Base-by-base conservation (phyloP, 345 rosid species). In the Psidium guajava region DNA sequence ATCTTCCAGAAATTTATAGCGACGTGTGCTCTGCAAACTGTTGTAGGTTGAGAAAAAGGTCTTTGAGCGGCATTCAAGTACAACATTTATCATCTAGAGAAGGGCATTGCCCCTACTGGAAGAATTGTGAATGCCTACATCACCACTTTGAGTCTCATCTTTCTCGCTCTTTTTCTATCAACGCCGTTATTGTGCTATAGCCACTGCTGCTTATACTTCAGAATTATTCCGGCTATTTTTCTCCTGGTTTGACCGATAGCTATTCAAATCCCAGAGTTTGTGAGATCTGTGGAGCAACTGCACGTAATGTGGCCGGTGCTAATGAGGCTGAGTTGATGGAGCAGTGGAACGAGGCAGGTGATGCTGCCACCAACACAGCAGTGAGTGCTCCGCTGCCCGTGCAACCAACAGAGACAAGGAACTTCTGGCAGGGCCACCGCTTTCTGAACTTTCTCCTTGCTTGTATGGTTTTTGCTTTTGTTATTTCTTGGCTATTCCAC, bases 401-500 rank as follows among this genome's bases (percentile, higher is more conserved):
- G 18, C 90, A 87, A 74, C 86, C 89, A 8, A 81, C 83, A 5
- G 95, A 92, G 82, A 86, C 87, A 8, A 88, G 93, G 86, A 92
- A 88, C 92, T 94, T 94, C 84, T 94, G 96, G 97, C 95, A 91
- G 83, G 99, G 98, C 22, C 98, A 94, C 82, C 89, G 95, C 73
- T 93, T 95, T 92, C 91, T 96, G 87, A 96, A 95, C 88, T 95
- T 96, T 91, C 93, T 96, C 47, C 92, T 96, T 25, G 98, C 98
- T 7, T 95, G 97, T 82, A 96, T 96, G 96, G 98, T 96, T 44
- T 95, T 96, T 82, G 98, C 99, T 54, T 96, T 96, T 85, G 97
- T 96, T 22, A 93, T 96, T 87, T 96, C 99, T 54, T 96, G 99
- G 99, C 96, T 96, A 83, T 93, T 96, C 85, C 99, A 93, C 90